phyloP scores from a whole-genome alignment of 331 rosid genomes.

The Phaseolus coccineus region DNA sequence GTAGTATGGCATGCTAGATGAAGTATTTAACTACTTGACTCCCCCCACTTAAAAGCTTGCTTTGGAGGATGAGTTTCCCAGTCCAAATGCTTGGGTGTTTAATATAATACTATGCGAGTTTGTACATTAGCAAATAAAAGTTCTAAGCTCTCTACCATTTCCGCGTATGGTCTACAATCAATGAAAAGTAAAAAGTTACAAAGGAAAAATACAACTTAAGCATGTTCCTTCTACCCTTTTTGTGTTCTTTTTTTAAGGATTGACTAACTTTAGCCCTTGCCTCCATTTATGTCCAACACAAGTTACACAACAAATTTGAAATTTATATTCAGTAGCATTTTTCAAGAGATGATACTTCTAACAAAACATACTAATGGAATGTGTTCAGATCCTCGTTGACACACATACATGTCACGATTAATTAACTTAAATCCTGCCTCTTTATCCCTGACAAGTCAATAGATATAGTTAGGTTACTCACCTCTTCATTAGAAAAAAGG shows the following conservation, averaged over 20 bases:
- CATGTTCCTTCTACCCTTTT: neutral
- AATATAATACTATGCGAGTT: too few species aligned
- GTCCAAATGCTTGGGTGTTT: too few species aligned
- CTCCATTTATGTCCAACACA: slow-evolving; percentile 12
- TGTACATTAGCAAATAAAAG: too few species aligned
- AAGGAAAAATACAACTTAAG: neutral
- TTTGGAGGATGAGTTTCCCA: too few species aligned
- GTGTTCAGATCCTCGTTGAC: neutral
- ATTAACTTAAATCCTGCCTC: slow-evolving; percentile 3
- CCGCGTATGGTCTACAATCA: neutral
- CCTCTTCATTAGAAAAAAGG: slow-evolving; percentile 86
- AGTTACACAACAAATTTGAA: slow-evolving; percentile 3
- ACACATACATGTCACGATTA: slow-evolving; percentile 8
- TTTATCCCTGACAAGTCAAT: slow-evolving; percentile 15
- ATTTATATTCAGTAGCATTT: neutral
- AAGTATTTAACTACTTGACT: too few species aligned
- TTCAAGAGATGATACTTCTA: slow-evolving; percentile 11
- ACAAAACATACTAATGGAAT: slow-evolving; percentile 29
- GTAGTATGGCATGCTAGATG: too few species aligned
- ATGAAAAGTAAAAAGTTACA: slow-evolving; percentile 5
- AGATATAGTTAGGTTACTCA: slow-evolving; percentile 44
- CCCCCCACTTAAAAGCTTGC: too few species aligned
- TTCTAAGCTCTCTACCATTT: too few species aligned
- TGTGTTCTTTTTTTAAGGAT: neutral
- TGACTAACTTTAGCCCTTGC: neutral